Conservation (phyloP, 1,284 basidiomycete species). For the Papiliotrema flavescens region DNA sequence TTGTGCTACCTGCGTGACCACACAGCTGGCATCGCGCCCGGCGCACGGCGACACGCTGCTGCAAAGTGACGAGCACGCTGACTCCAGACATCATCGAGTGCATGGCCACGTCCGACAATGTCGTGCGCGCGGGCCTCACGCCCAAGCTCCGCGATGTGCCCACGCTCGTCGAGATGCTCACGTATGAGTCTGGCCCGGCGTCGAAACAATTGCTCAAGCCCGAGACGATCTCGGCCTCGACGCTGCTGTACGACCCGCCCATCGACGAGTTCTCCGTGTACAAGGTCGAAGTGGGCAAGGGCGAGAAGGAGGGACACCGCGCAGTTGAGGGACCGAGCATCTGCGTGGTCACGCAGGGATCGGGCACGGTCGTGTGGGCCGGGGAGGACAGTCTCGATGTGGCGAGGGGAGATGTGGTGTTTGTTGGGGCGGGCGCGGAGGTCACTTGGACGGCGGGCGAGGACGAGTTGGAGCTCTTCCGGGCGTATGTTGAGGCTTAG, state of each 20-base stretch:
- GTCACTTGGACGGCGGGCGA: constrained; percentile 53
- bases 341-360: constrained; percentile 69
- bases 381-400: constrained; percentile 52
- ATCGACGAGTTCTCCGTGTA: constrained; percentile 92
- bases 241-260: constrained; percentile 81
- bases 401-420: constrained; percentile 71
- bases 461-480: constrained; percentile 59
- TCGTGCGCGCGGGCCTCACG: constrained; percentile 95
- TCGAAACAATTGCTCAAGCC: constrained; percentile 68
- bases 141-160: constrained; percentile 92
- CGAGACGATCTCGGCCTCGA: constrained; percentile 51
- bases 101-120: constrained; percentile 98
- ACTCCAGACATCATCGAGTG: constrained; percentile 86
- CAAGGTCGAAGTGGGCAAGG: constrained; percentile 56
- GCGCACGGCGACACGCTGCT: too few species aligned
- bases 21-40: too few species aligned
- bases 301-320: constrained; percentile 37
- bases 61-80: not conserved
- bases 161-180: constrained; percentile 83
- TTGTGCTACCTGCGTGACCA: not conserved
- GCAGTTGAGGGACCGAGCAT: constrained; percentile 85
- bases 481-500: constrained; percentile 64
- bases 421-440: constrained; percentile 70
- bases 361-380: constrained; percentile 51
- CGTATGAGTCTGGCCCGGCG: constrained; percentile 71